Evolutionary conservation across 768 basidiomycete genomes (phyloP).

Genomic region (Leccinum boreale): DNA sequence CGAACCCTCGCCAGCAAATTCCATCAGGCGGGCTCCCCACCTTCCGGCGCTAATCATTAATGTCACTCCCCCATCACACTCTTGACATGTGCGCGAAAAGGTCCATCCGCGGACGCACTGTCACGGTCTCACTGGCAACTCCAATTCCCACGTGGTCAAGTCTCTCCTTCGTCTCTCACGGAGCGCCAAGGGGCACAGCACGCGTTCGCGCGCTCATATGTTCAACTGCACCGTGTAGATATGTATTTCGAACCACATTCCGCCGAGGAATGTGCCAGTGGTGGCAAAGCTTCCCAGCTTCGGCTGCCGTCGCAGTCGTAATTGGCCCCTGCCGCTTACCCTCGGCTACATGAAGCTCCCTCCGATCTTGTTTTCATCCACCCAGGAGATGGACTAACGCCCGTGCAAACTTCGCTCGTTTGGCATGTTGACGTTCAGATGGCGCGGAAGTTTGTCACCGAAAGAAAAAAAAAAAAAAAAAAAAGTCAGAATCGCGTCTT

Average conservation of each 20-base stretch:
- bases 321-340: slow-evolving; percentile 17
- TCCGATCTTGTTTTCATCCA: slow-evolving; percentile 67
- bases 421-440: background rate
- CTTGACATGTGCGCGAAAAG: background rate
- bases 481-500: no score
- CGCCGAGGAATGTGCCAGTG: slow-evolving; percentile 6
- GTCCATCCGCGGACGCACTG: background rate
- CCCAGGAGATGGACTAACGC: slow-evolving; percentile 94
- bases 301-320: background rate
- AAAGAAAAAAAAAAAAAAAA: no score
- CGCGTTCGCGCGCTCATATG: background rate
- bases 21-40: slow-evolving; percentile 8
- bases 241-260: background rate
- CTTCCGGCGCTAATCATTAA: slow-evolving; percentile 12
- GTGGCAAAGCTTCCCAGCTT: slow-evolving; percentile 11
- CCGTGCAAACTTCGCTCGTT: background rate
- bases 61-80: background rate
- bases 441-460: no score
- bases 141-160: background rate
- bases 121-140: background rate
- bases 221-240: background rate
- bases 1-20: background rate
- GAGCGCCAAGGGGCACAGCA: background rate
- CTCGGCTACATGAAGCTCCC: slow-evolving; percentile 20
- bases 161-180: background rate